Percentiles rank a stretch among this genome's conserved stretches.
Conservation (phyloP, 2,329 filamentous ascomycete genomes). For the Lasiodiplodia theobromae region DNA sequence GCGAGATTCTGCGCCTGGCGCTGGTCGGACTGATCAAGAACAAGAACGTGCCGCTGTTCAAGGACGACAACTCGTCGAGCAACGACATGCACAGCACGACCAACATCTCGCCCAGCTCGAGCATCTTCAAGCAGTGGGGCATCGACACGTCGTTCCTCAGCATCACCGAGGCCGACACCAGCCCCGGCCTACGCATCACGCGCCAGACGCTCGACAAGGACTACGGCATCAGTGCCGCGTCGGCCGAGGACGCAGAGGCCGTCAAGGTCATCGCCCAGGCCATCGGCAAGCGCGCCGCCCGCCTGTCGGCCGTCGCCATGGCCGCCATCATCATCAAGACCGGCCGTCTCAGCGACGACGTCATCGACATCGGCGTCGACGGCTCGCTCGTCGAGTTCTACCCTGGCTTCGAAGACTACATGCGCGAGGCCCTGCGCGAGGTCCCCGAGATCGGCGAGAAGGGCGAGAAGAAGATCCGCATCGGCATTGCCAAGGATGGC, state of each 20-base stretch:
- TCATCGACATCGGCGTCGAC: slow-evolving; percentile 92
- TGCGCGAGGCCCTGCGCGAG: slow-evolving; percentile 79
- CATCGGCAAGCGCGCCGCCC: slow-evolving; percentile 85
- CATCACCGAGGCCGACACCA: slow-evolving; percentile 81
- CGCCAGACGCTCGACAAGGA: slow-evolving; percentile 80
- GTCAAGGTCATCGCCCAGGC: slow-evolving; percentile 84
- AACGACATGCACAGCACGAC: slow-evolving; percentile 75
- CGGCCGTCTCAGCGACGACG: slow-evolving; percentile 71
- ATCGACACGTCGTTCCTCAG: slow-evolving; percentile 92
- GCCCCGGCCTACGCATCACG: slow-evolving; percentile 72
- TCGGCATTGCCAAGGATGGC: slow-evolving; percentile 96
- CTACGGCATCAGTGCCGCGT: slow-evolving; percentile 77
- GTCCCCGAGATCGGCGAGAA: slow-evolving; percentile 78
- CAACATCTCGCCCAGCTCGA: slow-evolving; percentile 68
- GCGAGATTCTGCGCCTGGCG: slow-evolving; percentile 85
- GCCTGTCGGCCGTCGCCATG: slow-evolving; percentile 86
- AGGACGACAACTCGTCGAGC: slow-evolving; percentile 73
- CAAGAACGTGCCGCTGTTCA: slow-evolving; percentile 73
- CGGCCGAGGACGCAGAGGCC: slow-evolving; percentile 83
- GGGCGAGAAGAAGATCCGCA: slow-evolving; percentile 86
- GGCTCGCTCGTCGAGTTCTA: slow-evolving; percentile 96
- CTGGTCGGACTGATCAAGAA: slow-evolving; percentile 76
- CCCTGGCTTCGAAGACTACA: slow-evolving; percentile 87
- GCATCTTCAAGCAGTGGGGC: slow-evolving; percentile 82
- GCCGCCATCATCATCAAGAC: slow-evolving; percentile 84